Evolutionary conservation across 2,329 filamentous ascomycete species (phyloP), one percentile per base, ranked within the genome.

Genomic region (Peltaster fructicola): DNA sequence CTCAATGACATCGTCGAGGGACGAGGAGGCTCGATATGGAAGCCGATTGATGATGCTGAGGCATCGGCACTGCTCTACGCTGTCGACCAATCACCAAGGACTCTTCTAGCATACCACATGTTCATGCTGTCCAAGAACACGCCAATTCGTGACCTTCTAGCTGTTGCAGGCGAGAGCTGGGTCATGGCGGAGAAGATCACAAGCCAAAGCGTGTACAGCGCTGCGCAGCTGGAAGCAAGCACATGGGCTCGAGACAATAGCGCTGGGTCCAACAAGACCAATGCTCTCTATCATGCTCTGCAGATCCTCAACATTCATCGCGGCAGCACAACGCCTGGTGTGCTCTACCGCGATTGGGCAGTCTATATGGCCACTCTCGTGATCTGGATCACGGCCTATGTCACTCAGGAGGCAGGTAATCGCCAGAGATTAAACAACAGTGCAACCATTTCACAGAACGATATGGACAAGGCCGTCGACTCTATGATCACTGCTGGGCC

Each of bases 121-220:
- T 37, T 47, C 9, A 50, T 51, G 29, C 44, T 57, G 1, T 40
- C 49, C 10, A 48, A 46, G 20, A 33, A 48, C 6, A 47, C 45
- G 4, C 56, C 54, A 1, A 33, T 57, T 4, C 51, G 52, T 11
- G 47, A 53, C 2, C 38, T 60, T 4, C 38, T 60, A 8, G 54
- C 54, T 15, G 47, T 57, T 0, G 47, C 51, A 4, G 54, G 55
- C 17, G 53, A 59, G 25, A 48, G 51, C 9, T 60, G 55, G 55
- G 43, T 57, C 6, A 38, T 59, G n/a, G 49, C 43, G 1, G 51
- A 55, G 29, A 56, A 57, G 24, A 37, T 57, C n/a, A 41, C 42
- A 8, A 37, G 38, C 11, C 25, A 36, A 5, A 39, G 40, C 8
- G 43, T 47, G n/a, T 53, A 50, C 30, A 29, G 34, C 9, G 30